Conservation (phyloP, 2,329 filamentous ascomycete species). For the Pseudogymnoascus sp. region DNA sequence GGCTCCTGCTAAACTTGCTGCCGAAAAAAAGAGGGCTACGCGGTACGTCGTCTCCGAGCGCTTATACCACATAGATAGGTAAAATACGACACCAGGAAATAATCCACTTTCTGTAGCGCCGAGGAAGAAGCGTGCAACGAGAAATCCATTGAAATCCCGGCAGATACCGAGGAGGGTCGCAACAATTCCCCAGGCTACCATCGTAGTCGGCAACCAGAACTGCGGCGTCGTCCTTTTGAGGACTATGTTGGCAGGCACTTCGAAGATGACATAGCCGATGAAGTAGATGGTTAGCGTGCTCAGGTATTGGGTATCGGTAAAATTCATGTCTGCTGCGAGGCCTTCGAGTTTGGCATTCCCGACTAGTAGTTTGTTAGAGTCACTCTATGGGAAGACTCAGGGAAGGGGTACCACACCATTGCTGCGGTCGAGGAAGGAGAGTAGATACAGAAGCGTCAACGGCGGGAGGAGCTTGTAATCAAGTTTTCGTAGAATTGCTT, state of each 20-base stretch:
- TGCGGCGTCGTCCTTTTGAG: slow-evolving; percentile 51
- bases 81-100: slow-evolving; percentile 71
- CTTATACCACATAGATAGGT: slow-evolving; percentile 63
- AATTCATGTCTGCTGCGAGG: slow-evolving; percentile 41
- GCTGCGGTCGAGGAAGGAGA: slow-evolving; percentile 49
- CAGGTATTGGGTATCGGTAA: slow-evolving; percentile 55
- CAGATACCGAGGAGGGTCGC: slow-evolving; percentile 44
- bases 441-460: slow-evolving; percentile 45
- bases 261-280: slow-evolving; percentile 49
- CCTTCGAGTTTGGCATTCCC: slow-evolving; percentile 51
- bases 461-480: slow-evolving; percentile 45
- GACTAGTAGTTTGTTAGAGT: slow-evolving; percentile 33
- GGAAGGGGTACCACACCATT: slow-evolving; percentile 40
- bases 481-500: slow-evolving; percentile 47
- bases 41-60: slow-evolving; percentile 45
- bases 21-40: slow-evolving; percentile 48
- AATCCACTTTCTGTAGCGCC: slow-evolving; percentile 54
- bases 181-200: slow-evolving; percentile 47
- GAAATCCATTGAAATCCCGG: slow-evolving; percentile 41
- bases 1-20: slow-evolving; percentile 45
- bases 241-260: slow-evolving; percentile 55
- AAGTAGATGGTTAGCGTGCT: slow-evolving; percentile 61
- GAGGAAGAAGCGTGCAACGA: slow-evolving; percentile 46
- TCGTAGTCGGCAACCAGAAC: slow-evolving; percentile 50
- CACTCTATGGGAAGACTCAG: slow-evolving; percentile 16